These are phyloP conservation scores for Plantago rigida DNA, from an alignment of 305 asterid genomes.

Conservation along the genomic window DNA sequence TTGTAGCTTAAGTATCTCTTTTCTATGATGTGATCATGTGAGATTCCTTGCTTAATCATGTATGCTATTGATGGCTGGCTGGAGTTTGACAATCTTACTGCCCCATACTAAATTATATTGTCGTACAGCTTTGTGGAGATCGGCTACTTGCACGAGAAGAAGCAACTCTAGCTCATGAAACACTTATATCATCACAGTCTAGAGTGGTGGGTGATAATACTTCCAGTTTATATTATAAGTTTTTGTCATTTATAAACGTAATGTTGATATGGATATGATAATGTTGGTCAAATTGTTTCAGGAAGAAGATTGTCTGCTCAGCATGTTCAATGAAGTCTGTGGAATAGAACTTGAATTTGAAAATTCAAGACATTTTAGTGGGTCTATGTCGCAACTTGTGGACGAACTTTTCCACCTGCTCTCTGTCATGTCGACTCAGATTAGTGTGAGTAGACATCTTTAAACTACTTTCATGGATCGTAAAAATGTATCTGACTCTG, in stretches of 20 bases:
- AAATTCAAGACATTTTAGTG: slow-evolving; percentile 39
- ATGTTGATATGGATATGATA: slow-evolving; percentile 8
- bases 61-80: slow-evolving; percentile 6
- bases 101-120: slow-evolving; percentile 11
- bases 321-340: slow-evolving; percentile 41
- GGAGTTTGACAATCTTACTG: slow-evolving; percentile 15
- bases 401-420: slow-evolving; percentile 48
- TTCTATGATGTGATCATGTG: slow-evolving; percentile 16
- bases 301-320: slow-evolving; percentile 51
- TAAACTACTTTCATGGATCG: slow-evolving; percentile 4
- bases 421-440: slow-evolving; percentile 32
- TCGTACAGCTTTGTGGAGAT: slow-evolving; percentile 55
- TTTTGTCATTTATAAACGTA: slow-evolving; percentile 1
- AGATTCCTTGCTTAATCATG: slow-evolving; percentile 10
- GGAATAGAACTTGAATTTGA: slow-evolving; percentile 57
- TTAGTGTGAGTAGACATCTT: slow-evolving; percentile 49
- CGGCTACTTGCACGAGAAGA: slow-evolving; percentile 55
- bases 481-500: slow-evolving; percentile 14
- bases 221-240: slow-evolving; percentile 15
- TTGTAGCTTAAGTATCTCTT: background rate
- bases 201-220: slow-evolving; percentile 31
- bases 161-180: slow-evolving; percentile 52
- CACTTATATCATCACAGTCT: slow-evolving; percentile 39
- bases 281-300: slow-evolving; percentile 32
- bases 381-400: slow-evolving; percentile 42